Evolutionary conservation across 257 asterid genomes (phyloP).

Genomic region (Osmanthus fragrans): DNA sequence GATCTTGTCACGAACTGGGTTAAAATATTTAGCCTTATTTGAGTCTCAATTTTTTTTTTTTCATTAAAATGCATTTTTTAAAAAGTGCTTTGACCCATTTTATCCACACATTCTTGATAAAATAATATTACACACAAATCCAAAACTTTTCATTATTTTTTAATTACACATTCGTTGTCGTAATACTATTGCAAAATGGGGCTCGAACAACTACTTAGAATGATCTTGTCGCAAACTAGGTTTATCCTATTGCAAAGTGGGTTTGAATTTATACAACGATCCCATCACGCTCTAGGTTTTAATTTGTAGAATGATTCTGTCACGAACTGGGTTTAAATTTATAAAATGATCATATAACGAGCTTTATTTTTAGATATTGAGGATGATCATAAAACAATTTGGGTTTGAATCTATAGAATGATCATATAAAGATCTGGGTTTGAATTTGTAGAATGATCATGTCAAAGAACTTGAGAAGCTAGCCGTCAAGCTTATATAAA

Average conservation of each 20-base stretch:
- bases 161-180: no score
- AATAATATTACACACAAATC: no score
- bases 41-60: no score
- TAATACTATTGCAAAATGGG: no score
- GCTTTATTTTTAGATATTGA: background rate
- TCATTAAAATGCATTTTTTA: no score
- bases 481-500: no score
- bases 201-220: background rate
- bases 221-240: background rate
- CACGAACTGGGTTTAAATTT: background rate
- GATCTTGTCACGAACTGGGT: background rate
- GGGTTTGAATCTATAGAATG: background rate
- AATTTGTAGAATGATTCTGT: background rate
- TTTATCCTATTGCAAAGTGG: background rate
- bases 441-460: no score
- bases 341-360: background rate
- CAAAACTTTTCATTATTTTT: no score
- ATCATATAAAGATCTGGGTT: background rate
- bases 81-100: no score
- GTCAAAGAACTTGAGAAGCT: no score
- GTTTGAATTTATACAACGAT: background rate
- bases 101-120: no score
- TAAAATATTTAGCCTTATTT: background rate
- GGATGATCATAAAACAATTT: background rate
- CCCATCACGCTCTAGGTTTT: background rate